Base-by-base conservation (phyloP, 495 filamentous ascomycete genomes). In the Xylaria grammica region DNA sequence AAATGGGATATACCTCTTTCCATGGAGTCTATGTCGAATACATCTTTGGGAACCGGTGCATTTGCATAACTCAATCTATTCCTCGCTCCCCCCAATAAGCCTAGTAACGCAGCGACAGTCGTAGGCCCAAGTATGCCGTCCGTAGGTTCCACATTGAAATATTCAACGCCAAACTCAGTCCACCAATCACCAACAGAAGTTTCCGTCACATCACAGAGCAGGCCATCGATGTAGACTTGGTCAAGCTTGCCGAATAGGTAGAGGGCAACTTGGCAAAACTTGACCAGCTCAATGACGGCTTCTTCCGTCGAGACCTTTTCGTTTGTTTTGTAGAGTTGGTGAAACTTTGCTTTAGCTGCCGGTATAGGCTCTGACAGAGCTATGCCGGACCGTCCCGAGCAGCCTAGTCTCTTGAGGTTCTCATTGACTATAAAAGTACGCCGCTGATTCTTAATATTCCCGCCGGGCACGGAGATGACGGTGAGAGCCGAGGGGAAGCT, bases 381-480 rank as follows among this genome's bases (percentile, higher is more conserved):
- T 66, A 99, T 80, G 10, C 91, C 93, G 20, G 92, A 90, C 20
- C 96, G 88, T 7, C 96, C 95, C 20, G 93, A 91, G 76, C 95
- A 99, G 13, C 92, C 92, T 63, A 99, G 75, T 42, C 95, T 84
- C 77, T 99, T 99, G 69, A 99, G 76, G 74, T 98, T 84, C 70
- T 97, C 96, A 67, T 97, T 98, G 52, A 99, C 92, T 63, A 97
- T 91, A 70, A 98, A 97, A 57, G 91, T 87, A 60, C 91, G 87
- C 30, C 92, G 82, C 67, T 97, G 89, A 65, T 87, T 89, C 61
- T 83, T 87, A 38, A 97, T 79, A 72, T 97, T 92, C 9, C 96
- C 96, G 59, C 89, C 89, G 2, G 95, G 95, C 0, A 98, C 88
- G 0, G 89, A 81, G 51, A 99, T 93, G 26, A 97, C 91, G 0